Evolutionary conservation across 2,329 filamentous ascomycete genomes (phyloP), one percentile per base, ranked within the genome.

Genomic region (Fusarium sp.): DNA sequence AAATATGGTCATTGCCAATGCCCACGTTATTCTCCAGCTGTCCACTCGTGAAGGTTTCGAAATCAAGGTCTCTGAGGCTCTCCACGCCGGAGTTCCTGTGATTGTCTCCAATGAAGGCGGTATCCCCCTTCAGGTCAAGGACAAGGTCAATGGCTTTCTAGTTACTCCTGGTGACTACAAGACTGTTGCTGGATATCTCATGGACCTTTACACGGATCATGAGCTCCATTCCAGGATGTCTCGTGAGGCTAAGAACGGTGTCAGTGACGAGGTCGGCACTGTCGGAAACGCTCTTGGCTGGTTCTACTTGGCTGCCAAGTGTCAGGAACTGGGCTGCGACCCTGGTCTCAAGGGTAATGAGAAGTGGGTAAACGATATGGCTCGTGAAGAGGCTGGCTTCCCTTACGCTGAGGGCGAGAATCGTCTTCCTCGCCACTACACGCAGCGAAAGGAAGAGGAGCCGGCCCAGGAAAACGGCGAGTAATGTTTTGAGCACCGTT

Each of bases 21-120:
- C 92, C 2, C 89, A 91, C 63, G 89, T 94, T 12, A 91, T 91
- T 2, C 86, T 96, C 12, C 93, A 96, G 80, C 88, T 96, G 10
- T 95, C 92, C 6, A 94, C 91, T 0, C 89, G 92, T 39, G 93
- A 96, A 79, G 93, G 93, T 1, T 96, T 96, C 75, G 93, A 96
- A 81, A 91, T 96, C 75, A 96, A 96, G 81, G 93, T 96, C 10
- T 94, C 92, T 0, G 94, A 96, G 81, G 93, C 92, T 3, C 85
- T 95, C 27, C 93, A 95, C 78, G 93, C 94, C 48, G 93, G 93
- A 19, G 89, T 92, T 5, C 93, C 93, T 3, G 88, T 94, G 76
- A 94, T 96, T 70, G 92, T 91, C 7, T 93, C 92, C 3, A 85
- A 86, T 25, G 90, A 91, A 3, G 93, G 93, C n/a, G 93, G 93